Conservation (phyloP, 768 basidiomycete genomes). For the Leccinum variicolor region DNA sequence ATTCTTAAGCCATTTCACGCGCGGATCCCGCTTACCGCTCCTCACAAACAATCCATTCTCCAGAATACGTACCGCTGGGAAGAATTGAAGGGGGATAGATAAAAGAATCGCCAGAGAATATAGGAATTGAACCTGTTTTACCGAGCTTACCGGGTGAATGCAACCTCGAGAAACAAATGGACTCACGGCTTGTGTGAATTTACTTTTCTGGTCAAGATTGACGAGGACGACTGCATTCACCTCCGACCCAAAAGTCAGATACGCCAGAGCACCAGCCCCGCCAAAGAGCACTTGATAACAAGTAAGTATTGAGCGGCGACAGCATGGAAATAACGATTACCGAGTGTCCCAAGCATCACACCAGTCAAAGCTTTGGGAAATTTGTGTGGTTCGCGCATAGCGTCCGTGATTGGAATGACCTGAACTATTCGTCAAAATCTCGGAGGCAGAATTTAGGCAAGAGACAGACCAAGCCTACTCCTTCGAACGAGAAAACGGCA, state of each 20-base stretch:
- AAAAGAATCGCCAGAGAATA: slow-evolving; percentile 92
- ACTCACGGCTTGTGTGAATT: slow-evolving; percentile 83
- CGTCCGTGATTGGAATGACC: slow-evolving; percentile 94
- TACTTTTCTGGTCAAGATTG: slow-evolving; percentile 81
- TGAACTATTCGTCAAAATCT: slow-evolving; percentile 25
- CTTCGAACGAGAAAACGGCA: slow-evolving; percentile 98
- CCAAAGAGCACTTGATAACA: slow-evolving; percentile 68
- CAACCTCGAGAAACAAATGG: slow-evolving; percentile 18
- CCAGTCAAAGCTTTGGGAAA: slow-evolving; percentile 86
- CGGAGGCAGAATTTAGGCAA: background rate
- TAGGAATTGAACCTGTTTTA: slow-evolving; percentile 66
- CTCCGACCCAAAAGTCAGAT: slow-evolving; percentile 81
- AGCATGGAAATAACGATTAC: slow-evolving; percentile 37
- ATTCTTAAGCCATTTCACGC: slow-evolving; percentile 98
- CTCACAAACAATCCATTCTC: slow-evolving; percentile 91
- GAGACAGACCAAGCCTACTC: slow-evolving; percentile 77
- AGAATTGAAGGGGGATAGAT: slow-evolving; percentile 91
- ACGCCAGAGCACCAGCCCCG: slow-evolving; percentile 82
- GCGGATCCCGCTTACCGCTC: slow-evolving; percentile 76
- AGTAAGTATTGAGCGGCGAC: slow-evolving; percentile 3
- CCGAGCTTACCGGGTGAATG: background rate
- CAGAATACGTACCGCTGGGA: slow-evolving; percentile 96
- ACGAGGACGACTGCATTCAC: slow-evolving; percentile 93
- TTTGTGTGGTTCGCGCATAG: slow-evolving; percentile 93
- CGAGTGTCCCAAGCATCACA: slow-evolving; percentile 84